These are phyloP conservation scores for Chlorella sorokiniana DNA, from an alignment of 139 green algal species.

Conservation along the genomic window DNA sequence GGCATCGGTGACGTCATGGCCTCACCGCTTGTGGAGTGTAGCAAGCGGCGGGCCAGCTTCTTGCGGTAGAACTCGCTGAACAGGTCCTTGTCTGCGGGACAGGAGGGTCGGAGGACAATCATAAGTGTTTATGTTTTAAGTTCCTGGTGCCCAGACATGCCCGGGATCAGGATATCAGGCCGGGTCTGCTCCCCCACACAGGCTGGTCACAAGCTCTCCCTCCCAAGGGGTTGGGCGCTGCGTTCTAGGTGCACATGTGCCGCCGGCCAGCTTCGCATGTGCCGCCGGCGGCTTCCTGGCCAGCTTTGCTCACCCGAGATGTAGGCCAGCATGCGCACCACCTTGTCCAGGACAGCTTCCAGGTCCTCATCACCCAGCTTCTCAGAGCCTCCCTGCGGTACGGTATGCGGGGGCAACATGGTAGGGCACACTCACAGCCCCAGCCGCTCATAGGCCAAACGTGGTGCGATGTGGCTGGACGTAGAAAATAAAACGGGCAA, in stretches of 20 bases:
- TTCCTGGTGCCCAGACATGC: background rate
- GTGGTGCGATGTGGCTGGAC: background rate
- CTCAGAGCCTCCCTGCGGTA: slow-evolving; percentile 76
- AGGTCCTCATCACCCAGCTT: slow-evolving; percentile 95
- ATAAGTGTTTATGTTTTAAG: background rate
- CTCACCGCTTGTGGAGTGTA: slow-evolving; percentile 26
- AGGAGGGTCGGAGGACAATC: background rate
- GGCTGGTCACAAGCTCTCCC: too few species aligned
- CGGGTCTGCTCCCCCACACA: too few species aligned
- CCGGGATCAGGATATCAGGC: too few species aligned
- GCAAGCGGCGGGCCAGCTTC: slow-evolving; percentile 74
- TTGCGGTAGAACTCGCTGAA: slow-evolving; percentile 98
- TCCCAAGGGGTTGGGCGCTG: too few species aligned
- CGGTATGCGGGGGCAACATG: background rate
- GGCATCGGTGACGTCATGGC: too few species aligned
- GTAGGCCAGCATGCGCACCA: slow-evolving; percentile 97
- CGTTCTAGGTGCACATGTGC: too few species aligned
- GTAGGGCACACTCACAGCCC: too few species aligned
- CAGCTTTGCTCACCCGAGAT: slow-evolving; percentile 57
- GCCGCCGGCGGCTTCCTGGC: too few species aligned
- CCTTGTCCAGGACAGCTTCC: slow-evolving; percentile 95
- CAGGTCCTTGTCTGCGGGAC: slow-evolving; percentile 82
- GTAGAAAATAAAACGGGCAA: too few species aligned
- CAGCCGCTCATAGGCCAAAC: too few species aligned
- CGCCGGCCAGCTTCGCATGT: too few species aligned